Percentiles rank a stretch among this genome's conserved stretches.
These are phyloP conservation scores for Syzygium malaccense DNA, from an alignment of 441 rosid genomes.

Conservation along the genomic window DNA sequence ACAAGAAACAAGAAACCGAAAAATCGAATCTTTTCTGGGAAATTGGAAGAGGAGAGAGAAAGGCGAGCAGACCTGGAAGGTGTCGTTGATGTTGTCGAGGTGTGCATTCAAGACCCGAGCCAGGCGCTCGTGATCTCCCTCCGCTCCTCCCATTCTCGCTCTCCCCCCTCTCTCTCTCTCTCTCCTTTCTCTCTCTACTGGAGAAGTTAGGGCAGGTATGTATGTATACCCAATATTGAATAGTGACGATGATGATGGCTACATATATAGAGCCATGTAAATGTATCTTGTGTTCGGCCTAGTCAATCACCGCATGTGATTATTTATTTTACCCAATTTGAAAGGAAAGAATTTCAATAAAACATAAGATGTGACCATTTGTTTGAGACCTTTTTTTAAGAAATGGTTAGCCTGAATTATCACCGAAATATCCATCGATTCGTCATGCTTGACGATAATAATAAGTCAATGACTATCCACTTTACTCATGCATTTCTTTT, in stretches of 20 bases:
- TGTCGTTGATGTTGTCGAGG: slow-evolving; percentile 68
- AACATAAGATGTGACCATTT: not conserved
- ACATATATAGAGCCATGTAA: not conserved
- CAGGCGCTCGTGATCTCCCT: slow-evolving; percentile 37
- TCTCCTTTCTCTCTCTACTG: not conserved
- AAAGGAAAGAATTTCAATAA: not conserved
- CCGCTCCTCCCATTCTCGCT: slow-evolving; percentile 46
- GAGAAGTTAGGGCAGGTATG: not conserved
- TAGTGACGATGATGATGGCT: not conserved
- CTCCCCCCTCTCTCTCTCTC: not conserved
- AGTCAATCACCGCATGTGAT: not conserved
- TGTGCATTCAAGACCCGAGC: slow-evolving; percentile 38
- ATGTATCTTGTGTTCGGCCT: not conserved
- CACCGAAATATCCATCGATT: rapidly evolving
- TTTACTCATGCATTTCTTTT: rapidly evolving
- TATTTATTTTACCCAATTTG: not conserved
- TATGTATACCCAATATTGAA: not conserved
- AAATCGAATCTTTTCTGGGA: not conserved
- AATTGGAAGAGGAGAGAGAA: not conserved
- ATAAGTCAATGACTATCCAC: rapidly evolving
- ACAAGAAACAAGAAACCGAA: not conserved
- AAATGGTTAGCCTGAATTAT: not conserved
- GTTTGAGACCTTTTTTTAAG: not conserved
- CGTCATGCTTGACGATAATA: rapidly evolving
- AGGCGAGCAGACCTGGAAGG: slow-evolving; percentile 47